A percentile compares a stretch with the other conserved stretches of the same genome.
Evolutionary conservation across 306 rosid species (phyloP).

Genomic region (Ormosia emarginata): DNA sequence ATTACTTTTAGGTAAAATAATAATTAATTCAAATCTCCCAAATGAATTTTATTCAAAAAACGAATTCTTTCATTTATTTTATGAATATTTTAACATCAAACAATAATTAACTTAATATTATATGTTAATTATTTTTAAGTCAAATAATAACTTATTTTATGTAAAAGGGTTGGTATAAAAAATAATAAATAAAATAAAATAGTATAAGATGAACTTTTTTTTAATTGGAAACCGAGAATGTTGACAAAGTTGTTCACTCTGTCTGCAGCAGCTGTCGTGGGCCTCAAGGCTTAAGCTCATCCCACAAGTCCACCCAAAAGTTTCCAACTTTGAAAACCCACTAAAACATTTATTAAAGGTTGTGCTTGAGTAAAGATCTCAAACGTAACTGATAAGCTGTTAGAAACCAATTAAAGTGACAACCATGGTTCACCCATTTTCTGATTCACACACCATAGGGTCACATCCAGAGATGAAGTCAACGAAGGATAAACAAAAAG

Average conservation of each 20-base stretch:
- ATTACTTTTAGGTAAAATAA: too few relatives aligned
- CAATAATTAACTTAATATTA: too few relatives aligned
- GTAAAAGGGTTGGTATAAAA: too few relatives aligned
- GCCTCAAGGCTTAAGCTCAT: neutral
- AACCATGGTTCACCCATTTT: neutral
- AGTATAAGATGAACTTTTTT: too few relatives aligned
- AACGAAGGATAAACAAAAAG: neutral
- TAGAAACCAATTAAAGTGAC: constrained; percentile 23
- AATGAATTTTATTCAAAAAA: too few relatives aligned
- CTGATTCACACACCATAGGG: neutral
- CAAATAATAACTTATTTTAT: too few relatives aligned
- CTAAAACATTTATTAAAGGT: constrained; percentile 5
- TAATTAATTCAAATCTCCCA: too few relatives aligned
- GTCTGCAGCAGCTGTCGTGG: neutral
- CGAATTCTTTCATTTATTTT: too few relatives aligned
- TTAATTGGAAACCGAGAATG: neutral
- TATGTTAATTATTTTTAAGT: too few relatives aligned
- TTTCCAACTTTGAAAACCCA: neutral
- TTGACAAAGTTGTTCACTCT: constrained; percentile 9
- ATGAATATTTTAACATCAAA: too few relatives aligned
- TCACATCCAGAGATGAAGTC: constrained; percentile 13
- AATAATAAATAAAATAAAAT: too few relatives aligned
- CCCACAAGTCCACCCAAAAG: neutral
- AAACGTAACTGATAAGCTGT: neutral
- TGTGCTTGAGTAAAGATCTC: neutral